A percentile compares a stretch with the other conserved stretches of the same genome.
phyloP scores from a whole-genome alignment of 176 grass and related monocot genomes.

The Poa annua region DNA sequence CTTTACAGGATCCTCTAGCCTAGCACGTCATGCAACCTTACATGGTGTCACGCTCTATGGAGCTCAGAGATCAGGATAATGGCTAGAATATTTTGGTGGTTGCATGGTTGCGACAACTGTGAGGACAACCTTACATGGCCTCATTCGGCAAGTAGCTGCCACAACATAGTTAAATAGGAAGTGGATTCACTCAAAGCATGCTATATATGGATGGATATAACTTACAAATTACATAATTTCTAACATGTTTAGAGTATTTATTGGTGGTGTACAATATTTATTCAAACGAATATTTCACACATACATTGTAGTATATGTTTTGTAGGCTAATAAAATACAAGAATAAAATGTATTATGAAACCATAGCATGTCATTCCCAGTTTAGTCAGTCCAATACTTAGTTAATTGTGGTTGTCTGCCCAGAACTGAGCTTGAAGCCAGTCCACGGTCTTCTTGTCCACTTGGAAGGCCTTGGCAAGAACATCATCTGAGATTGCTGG shows the following conservation, averaged over 20 bases:
- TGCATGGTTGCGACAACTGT: no score
- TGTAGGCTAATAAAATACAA: neutral
- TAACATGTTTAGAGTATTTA: neutral
- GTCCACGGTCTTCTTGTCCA: neutral
- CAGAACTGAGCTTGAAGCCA: conserved; percentile 16
- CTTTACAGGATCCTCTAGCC: no score
- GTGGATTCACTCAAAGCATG: neutral
- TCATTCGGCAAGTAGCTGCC: no score
- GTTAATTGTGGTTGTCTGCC: neutral
- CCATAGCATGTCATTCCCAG: neutral
- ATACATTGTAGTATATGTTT: neutral
- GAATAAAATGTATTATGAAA: neutral
- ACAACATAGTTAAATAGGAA: no score
- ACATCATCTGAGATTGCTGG: conserved; percentile 13
- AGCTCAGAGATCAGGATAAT: no score
- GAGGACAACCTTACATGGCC: no score
- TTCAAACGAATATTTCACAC: neutral
- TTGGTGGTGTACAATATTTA: neutral
- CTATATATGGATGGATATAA: neutral
- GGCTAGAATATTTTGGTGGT: no score
- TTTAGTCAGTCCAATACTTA: neutral
- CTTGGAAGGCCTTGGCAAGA: neutral
- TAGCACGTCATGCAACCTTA: no score
- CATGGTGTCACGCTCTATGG: no score
- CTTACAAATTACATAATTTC: neutral